Conservation (phyloP, 805 yeast species). For the Saccharomyces cerevisiae region DNA sequence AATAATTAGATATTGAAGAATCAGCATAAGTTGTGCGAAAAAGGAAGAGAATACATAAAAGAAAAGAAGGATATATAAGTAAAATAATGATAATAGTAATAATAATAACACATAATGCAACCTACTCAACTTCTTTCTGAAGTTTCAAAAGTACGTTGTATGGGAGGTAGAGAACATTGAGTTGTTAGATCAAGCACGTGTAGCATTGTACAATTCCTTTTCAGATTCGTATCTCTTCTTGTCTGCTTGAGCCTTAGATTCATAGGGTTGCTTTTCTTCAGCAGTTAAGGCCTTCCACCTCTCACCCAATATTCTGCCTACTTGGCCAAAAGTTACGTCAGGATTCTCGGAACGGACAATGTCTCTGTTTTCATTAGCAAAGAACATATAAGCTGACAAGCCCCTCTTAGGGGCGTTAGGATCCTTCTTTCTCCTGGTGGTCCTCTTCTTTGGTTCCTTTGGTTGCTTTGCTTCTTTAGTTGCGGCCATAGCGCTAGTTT, state of each 20-base stretch:
- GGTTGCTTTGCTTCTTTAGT: conserved; percentile 75
- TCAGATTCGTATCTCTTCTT: conserved; percentile 96
- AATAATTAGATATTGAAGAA: conserved; percentile 1
- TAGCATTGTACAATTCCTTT: conserved; percentile 73
- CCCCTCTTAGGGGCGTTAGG: conserved; percentile 99
- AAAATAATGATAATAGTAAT: not conserved
- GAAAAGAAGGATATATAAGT: conserved; percentile 6
- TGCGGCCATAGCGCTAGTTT: conserved; percentile 43
- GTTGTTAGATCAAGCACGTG: conserved; percentile 17
- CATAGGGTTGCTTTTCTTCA: conserved; percentile 84
- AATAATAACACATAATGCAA: not conserved
- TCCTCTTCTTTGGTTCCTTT: conserved; percentile 50
- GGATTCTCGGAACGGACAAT: conserved; percentile 93
- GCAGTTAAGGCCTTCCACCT: conserved; percentile 86
- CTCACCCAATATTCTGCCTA: conserved; percentile 91
- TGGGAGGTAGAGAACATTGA: not conserved
- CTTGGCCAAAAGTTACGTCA: conserved; percentile 90
- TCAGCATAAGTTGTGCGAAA: not conserved
- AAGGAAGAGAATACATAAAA: not conserved
- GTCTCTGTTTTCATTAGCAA: conserved; percentile 96
- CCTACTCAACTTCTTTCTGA: not conserved
- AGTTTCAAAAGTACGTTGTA: not conserved
- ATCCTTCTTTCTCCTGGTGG: conserved; percentile 50
- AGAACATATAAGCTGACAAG: conserved; percentile 96
- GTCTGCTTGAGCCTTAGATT: conserved; percentile 87